Evolutionary conservation across 1,139 yeast genomes (phyloP).

Genomic region (Magnusiomyces tetraspermus): DNA sequence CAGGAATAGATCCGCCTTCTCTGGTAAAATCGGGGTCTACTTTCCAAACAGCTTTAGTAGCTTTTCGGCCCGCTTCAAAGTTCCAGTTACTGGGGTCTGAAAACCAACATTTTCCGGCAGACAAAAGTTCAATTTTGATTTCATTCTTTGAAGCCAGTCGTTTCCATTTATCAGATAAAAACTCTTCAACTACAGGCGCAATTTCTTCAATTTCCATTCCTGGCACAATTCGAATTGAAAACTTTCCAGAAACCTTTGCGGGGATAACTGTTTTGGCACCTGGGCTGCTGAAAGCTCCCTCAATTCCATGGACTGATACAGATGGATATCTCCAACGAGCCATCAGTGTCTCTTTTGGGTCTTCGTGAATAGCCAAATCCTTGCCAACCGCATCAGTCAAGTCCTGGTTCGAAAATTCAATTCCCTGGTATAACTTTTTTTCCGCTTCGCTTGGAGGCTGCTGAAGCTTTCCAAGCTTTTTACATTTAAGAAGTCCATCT

Average conservation of each 20-base stretch:
- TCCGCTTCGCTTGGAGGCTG: constrained; percentile 81
- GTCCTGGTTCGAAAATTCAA: constrained; percentile 77
- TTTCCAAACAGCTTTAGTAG: constrained; percentile 90
- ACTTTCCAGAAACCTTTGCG: constrained; percentile 85
- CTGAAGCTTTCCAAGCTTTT: constrained; percentile 87
- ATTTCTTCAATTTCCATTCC: constrained; percentile 45
- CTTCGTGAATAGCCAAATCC: constrained; percentile 62
- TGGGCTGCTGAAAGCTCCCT: constrained; percentile 89
- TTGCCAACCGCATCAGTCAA: constrained; percentile 85
- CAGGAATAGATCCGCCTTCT: constrained; percentile 98
- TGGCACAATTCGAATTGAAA: constrained; percentile 95
- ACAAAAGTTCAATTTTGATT: constrained; percentile 63
- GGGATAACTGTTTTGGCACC: constrained; percentile 99
- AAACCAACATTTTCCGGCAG: constrained; percentile 95
- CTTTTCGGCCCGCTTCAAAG: constrained; percentile 88
- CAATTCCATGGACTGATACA: constrained; percentile 89
- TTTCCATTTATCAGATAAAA: not conserved
- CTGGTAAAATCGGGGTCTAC: constrained; percentile 93
- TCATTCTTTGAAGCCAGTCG: constrained; percentile 66
- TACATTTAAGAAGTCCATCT: constrained; percentile 70
- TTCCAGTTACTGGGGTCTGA: constrained; percentile 88
- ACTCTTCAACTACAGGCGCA: not conserved
- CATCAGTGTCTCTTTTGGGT: constrained; percentile 71
- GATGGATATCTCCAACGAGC: constrained; percentile 99
- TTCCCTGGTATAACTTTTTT: constrained; percentile 64